Evolutionary conservation across 331 rosid genomes (phyloP).

Genomic region (Rhamnella rubrinervis): DNA sequence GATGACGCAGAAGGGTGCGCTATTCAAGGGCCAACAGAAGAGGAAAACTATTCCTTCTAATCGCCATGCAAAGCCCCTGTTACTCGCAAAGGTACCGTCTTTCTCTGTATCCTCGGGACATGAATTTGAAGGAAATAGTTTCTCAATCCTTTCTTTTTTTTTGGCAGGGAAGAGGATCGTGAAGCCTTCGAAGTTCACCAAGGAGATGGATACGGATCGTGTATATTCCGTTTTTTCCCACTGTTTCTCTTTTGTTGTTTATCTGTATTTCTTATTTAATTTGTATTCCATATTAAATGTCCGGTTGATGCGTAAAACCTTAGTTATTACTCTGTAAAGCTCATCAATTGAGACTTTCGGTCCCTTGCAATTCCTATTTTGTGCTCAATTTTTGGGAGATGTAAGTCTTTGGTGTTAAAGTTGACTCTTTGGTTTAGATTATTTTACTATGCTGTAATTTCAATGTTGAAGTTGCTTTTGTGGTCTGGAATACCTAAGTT

Average conservation of each 20-base stretch:
- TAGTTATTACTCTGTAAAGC: not conserved
- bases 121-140: not conserved
- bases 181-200: slow-evolving; percentile 65
- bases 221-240: slow-evolving; percentile 35
- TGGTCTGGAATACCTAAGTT: too few relatives aligned
- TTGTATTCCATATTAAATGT: not conserved
- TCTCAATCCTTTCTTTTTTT: not conserved
- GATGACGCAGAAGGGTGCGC: slow-evolving; percentile 73
- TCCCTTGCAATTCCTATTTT: not conserved
- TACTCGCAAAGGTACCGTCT: slow-evolving; percentile 59
- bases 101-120: not conserved
- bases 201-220: slow-evolving; percentile 79
- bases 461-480: too few relatives aligned
- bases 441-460: too few relatives aligned
- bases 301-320: not conserved
- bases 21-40: slow-evolving; percentile 81
- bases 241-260: not conserved
- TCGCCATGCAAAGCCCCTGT: slow-evolving; percentile 71
- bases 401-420: too few relatives aligned
- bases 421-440: too few relatives aligned
- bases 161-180: slow-evolving; percentile 61
- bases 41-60: slow-evolving; percentile 70
- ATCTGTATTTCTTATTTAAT: not conserved
- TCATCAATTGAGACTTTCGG: not conserved
- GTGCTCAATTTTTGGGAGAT: too few relatives aligned